Conservation (phyloP, 2,329 filamentous ascomycete genomes). For the Colletotrichum godetiae region DNA sequence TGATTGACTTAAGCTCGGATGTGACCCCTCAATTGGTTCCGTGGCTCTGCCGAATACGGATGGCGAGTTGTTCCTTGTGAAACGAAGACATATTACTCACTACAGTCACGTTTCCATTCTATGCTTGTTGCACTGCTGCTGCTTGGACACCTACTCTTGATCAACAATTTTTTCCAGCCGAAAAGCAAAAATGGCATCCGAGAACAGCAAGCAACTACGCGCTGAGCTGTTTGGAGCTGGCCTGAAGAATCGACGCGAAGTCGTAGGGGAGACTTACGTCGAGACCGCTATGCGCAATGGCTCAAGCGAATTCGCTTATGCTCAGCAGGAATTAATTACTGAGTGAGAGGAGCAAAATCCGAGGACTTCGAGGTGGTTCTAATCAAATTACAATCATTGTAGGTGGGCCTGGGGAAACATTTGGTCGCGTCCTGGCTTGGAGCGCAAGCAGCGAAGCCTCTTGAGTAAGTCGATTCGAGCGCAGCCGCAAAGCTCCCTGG, state of each 20-base stretch:
- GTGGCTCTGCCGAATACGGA: neutral
- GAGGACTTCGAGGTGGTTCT: no score
- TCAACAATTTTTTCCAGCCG: neutral
- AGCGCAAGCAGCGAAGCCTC: conserved; percentile 68
- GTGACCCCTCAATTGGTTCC: neutral
- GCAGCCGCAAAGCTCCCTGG: neutral
- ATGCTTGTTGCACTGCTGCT: neutral
- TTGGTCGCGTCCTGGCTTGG: conserved; percentile 72
- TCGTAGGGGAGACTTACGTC: conserved; percentile 70
- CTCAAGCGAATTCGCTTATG: conserved; percentile 65
- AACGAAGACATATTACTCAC: neutral
- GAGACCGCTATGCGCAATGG: conserved; percentile 64
- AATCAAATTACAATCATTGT: neutral
- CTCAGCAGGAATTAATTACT: conserved; percentile 71
- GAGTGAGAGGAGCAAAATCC: conserved; percentile 51
- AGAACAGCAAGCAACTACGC: conserved; percentile 22
- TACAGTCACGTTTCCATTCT: neutral
- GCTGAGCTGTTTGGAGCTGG: conserved; percentile 67
- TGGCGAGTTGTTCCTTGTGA: neutral
- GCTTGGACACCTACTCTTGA: neutral
- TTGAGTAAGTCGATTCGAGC: conserved; percentile 48
- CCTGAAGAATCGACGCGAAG: conserved; percentile 67
- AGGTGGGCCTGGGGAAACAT: conserved; percentile 67
- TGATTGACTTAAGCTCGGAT: neutral
- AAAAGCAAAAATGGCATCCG: conserved; percentile 11